Conservation (phyloP, 1,284 basidiomycete species). For the Anthracocystis panici-leucophaei region DNA sequence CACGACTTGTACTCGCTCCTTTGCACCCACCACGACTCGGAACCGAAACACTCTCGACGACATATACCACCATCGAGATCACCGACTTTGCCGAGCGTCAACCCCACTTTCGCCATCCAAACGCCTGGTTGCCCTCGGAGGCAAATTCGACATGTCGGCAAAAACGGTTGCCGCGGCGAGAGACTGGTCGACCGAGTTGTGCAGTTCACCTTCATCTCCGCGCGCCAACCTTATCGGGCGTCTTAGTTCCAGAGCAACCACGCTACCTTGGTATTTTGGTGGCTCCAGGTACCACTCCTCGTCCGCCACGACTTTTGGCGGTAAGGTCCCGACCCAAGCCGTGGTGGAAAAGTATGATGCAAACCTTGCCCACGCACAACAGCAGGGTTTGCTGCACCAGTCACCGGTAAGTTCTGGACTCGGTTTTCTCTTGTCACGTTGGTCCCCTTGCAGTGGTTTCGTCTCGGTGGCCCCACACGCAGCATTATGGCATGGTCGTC, state of each 20-base stretch:
- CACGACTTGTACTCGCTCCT: too few relatives aligned
- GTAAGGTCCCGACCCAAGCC: conserved; percentile 2
- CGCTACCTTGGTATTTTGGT: background rate
- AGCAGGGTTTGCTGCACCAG: conserved; percentile 5
- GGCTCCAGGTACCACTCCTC: background rate
- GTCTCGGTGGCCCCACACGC: conserved; percentile 5
- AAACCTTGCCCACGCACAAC: conserved; percentile 29
- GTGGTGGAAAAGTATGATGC: background rate
- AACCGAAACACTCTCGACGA: background rate
- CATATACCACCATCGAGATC: too few relatives aligned
- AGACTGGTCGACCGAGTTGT: background rate
- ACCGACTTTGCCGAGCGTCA: background rate
- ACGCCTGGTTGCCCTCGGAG: background rate
- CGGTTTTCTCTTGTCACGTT: background rate
- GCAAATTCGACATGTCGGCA: conserved; percentile 24
- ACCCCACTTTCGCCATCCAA: background rate
- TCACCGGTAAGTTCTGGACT: conserved; percentile 28
- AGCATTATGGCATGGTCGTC: background rate
- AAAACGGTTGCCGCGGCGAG: conserved; percentile 23
- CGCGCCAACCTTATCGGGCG: conserved; percentile 6
- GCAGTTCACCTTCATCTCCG: conserved; percentile 1
- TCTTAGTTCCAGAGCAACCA: background rate
- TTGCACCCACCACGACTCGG: too few relatives aligned
- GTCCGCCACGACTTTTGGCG: background rate
- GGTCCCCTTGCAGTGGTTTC: background rate